Evolutionary conservation across 306 rosid species (phyloP).

Genomic region (Lotus japonicus): DNA sequence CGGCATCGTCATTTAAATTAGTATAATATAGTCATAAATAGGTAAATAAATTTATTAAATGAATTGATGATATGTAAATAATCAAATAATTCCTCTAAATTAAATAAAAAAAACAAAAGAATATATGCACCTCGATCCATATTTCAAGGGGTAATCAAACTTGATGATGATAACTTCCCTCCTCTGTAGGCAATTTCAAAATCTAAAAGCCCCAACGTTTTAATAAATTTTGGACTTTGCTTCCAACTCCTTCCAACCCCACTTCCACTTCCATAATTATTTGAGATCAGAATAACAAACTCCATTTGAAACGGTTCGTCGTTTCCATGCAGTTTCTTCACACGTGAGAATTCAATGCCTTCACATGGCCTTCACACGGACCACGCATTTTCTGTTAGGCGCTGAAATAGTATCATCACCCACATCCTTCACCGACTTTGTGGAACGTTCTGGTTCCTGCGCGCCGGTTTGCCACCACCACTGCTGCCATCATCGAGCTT

Average conservation of each 20-base stretch:
- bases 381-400: no score
- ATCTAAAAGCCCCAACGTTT: background rate
- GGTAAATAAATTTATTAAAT: no score
- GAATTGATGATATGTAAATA: no score
- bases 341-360: conserved; percentile 30
- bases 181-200: background rate
- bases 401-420: no score
- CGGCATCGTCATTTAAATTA: no score
- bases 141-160: no score
- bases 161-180: no score
- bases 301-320: background rate
- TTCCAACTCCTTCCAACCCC: conserved; percentile 3
- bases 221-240: background rate
- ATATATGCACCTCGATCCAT: no score
- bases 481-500: background rate
- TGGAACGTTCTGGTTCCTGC: background rate
- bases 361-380: conserved; percentile 18
- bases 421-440: background rate
- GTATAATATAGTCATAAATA: no score
- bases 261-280: background rate
- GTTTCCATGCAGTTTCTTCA: conserved; percentile 14
- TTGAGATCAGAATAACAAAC: background rate
- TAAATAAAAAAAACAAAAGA: no score
- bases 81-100: no score
- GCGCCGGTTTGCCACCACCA: background rate